Evolutionary conservation across 148 eudicot genomes (phyloP).

Genomic region (Dysphania ambrosioides): DNA sequence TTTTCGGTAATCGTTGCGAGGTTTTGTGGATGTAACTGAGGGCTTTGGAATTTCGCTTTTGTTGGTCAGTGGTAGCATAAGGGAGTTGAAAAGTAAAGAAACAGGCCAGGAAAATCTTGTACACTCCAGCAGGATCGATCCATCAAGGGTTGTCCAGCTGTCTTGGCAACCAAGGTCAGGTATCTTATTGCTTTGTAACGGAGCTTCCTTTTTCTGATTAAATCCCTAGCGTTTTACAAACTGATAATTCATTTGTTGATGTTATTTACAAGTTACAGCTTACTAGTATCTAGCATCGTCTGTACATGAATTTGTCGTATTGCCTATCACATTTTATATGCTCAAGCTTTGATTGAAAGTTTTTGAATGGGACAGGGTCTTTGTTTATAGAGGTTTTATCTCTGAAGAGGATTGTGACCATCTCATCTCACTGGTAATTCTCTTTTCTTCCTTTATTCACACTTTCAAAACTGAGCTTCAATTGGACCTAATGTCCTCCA

Average conservation of each 20-base stretch:
- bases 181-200: conserved; percentile 34
- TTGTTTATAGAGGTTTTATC: conserved; percentile 62
- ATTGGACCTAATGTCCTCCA: conserved; percentile 7
- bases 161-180: conserved; percentile 99
- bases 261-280: neutral
- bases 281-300: neutral
- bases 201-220: neutral
- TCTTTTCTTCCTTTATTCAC: neutral
- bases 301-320: neutral
- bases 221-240: neutral
- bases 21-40: neutral
- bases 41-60: conserved; percentile 6
- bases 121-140: conserved; percentile 47
- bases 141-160: conserved; percentile 61
- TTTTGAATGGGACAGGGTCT: conserved; percentile 52
- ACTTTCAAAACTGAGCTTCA: neutral
- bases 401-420: conserved; percentile 75
- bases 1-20: neutral
- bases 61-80: conserved; percentile 44
- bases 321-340: neutral
- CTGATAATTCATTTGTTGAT: neutral
- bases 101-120: conserved; percentile 26
- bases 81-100: conserved; percentile 55
- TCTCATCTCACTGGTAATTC: conserved; percentile 63
- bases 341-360: conserved; percentile 2